A percentile compares a stretch with the other conserved stretches of the same genome.
phyloP scores from a whole-genome alignment of 164 flowering plant genomes.

The Magnolia changhungtana region DNA sequence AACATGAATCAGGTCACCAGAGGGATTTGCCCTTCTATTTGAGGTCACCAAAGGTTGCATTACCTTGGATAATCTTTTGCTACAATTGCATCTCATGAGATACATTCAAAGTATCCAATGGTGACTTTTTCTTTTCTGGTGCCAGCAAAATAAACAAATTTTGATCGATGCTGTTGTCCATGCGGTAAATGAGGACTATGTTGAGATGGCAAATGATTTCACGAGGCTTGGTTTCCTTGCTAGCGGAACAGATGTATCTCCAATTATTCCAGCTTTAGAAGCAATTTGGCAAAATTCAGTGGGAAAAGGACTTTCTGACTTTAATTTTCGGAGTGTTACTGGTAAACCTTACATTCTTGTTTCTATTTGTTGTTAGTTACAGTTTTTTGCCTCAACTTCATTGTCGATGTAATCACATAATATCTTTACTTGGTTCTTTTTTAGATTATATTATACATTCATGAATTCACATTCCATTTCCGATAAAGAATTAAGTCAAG shows the following conservation, averaged over 20 bases:
- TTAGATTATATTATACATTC: background rate
- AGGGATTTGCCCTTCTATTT: background rate
- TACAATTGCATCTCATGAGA: background rate
- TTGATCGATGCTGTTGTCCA: constrained; percentile 99
- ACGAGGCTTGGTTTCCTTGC: constrained; percentile 97
- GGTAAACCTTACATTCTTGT: constrained; percentile 36
- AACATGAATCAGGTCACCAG: background rate
- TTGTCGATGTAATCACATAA: background rate
- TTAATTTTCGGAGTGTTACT: constrained; percentile 94
- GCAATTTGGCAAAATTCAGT: constrained; percentile 98
- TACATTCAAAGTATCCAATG: constrained; percentile 10
- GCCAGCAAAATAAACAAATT: constrained; percentile 95
- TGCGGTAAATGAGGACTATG: constrained; percentile 98
- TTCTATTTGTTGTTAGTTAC: background rate
- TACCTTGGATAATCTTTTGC: background rate
- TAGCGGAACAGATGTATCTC: constrained; percentile 90
- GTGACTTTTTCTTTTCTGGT: constrained; percentile 5
- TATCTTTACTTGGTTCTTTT: background rate
- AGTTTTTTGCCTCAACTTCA: background rate
- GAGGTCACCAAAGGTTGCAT: background rate
- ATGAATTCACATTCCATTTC: background rate
- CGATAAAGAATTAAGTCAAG: too few species aligned
- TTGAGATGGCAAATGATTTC: constrained; percentile 98
- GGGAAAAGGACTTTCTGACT: constrained; percentile 91
- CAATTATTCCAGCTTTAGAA: constrained; percentile 91